Conservation (phyloP, 2,329 filamentous ascomycete genomes). For the Penicillium sp. region DNA sequence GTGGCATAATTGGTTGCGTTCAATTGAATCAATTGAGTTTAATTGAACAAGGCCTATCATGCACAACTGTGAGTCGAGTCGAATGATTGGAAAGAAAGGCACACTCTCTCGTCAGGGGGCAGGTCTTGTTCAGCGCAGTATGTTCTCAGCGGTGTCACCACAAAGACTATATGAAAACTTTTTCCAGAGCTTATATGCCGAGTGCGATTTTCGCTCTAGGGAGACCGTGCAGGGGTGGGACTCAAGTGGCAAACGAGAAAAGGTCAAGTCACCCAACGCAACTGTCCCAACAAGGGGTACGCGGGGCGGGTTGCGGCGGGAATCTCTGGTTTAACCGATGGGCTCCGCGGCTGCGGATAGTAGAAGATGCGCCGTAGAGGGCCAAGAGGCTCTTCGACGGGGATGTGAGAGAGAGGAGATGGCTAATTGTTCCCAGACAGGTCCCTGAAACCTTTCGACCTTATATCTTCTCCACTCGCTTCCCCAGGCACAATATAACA, state of each 20-base stretch:
- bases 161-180: background rate
- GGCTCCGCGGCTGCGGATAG: conserved; percentile 21
- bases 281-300: conserved; percentile 11
- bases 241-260: conserved; percentile 8
- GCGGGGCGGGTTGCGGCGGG: conserved; percentile 18
- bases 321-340: conserved; percentile 13
- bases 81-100: background rate
- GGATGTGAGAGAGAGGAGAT: background rate
- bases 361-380: background rate
- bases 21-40: background rate
- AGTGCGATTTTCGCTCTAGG: background rate
- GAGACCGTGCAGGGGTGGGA: conserved; percentile 7
- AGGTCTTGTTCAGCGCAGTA: background rate
- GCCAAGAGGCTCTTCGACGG: background rate
- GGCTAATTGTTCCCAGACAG: background rate
- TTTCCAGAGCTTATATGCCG: conserved; percentile 2
- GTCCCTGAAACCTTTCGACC: background rate
- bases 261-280: conserved; percentile 4
- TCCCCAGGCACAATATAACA: background rate
- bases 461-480: background rate
- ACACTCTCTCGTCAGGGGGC: background rate
- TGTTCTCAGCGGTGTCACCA: background rate
- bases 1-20: conserved; percentile 17
- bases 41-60: background rate
- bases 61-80: background rate